Evolutionary conservation across 306 rosid species (phyloP), one percentile per base, ranked within the genome.

Genomic region (Sophora flavescens): DNA sequence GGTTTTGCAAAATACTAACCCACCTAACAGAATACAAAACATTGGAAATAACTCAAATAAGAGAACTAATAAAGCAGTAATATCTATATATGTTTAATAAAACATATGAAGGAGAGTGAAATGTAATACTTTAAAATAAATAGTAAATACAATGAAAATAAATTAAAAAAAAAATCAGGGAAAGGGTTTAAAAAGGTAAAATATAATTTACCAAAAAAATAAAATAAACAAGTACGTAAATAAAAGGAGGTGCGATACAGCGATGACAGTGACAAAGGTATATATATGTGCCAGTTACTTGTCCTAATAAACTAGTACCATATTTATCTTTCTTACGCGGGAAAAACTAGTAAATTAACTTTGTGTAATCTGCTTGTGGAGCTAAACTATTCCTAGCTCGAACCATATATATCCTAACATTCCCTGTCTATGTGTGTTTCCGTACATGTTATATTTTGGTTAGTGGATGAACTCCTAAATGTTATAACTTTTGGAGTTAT

Each of bases 161-260:
- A 39, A 28, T 28, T 48, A 62, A 30, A 52, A 50, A 15, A 51
- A 38, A 11, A 22, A 22, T 0, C 22, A 22, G 22, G 22, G 22
- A 22, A 22, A 22, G 22, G 0, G 18, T 14, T 63, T 54, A 14
- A 65, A 52, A 22, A 2, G 53, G 35, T 79, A 13, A 32, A 10
- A 56, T 57, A 56, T 44, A 17, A 38, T 62, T 73, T 73, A 47
- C 63, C 51, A 5, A 6, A 3, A 4, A 53, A 36, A 15, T 45
- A 15, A 9, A 4, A 38, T 11, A 0, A 70, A 69, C 65, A 58
- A 18, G 59, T n/a, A n/a, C n/a, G 2, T 41, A 41, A 41, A 41
- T 41, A 41, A 7, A 8, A 58, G 41, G 42, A 72, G 81, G 80
- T 77, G 85, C 75, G 80, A 59, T 77, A 80, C 87, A 84, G 87